Evolutionary conservation across 371 early-diverging fungal species (phyloP), one percentile per base, ranked within the genome.

Genomic region (Rhizomucor miehei): DNA sequence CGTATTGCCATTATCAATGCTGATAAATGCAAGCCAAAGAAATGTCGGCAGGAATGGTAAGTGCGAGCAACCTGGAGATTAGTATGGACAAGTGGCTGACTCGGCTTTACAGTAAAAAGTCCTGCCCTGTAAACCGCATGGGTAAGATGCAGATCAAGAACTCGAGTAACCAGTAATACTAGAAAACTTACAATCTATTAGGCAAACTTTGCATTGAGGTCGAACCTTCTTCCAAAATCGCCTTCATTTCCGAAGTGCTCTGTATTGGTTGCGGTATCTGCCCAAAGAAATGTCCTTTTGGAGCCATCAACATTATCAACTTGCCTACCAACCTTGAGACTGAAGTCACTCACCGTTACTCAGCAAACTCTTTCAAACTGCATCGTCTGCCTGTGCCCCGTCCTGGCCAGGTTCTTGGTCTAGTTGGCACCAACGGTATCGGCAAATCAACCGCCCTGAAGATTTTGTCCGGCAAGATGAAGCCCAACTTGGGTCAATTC

Each of bases 191-290:
- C 29, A 5, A 8, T 29, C 8, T 29, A 3, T 29, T 78, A 94
- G 96, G 97, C 69, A 96, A 97, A 74, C 87, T 96, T 57, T 97
- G 97, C 75, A 97, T 98, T 70, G 95, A 95, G 71, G 98, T 95
- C 45, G 77, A 81, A 39, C 75, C 88, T 14, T 80, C 79, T 19
- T 84, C 88, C 57, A 96, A 94, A 80, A 95, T 93, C 54, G 86
- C 93, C 45, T 85, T 82, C 67, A 96, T 99, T 56, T 94, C 96
- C 29, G 99, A 99, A 79, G 89, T 87, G 47, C 82, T 99, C 25
- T 99, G 99, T 80, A 99, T 99, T 69, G 99, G 99, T 69, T 99
- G 99, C 73, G 95, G 97, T 83, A 98, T 99, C 61, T 99, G 99
- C 72, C 90, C 89, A 59, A 99, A 99, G 74, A 95, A 96, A 72